Evolutionary conservation across 371 early-diverging fungal genomes (phyloP).

Genomic region (Entomophthora muscae): DNA sequence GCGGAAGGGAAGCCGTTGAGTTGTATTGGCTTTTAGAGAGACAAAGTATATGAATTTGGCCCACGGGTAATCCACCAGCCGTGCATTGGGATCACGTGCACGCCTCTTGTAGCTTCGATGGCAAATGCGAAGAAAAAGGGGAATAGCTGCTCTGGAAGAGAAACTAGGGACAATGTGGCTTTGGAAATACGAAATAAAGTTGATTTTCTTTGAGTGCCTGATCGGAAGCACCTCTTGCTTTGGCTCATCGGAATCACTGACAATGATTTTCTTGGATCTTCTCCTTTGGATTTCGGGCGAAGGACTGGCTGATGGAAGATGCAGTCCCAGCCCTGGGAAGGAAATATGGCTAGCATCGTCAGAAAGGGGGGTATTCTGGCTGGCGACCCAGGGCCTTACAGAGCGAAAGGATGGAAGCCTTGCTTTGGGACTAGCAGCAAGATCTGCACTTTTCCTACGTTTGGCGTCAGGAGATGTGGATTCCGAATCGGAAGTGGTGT

Average conservation of each 20-base stretch:
- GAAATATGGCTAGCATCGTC: not conserved
- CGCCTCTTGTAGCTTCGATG: not conserved
- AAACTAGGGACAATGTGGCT: not conserved
- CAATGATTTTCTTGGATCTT: not conserved
- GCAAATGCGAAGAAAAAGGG: not conserved
- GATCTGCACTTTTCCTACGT: not conserved
- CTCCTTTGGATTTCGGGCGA: not conserved
- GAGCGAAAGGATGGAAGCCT: too few species aligned
- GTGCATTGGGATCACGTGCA: not conserved
- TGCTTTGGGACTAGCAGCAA: not conserved
- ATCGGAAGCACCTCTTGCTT: not conserved
- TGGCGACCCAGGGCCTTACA: not conserved
- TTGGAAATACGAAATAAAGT: not conserved
- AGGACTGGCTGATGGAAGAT: not conserved
- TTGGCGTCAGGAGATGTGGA: not conserved
- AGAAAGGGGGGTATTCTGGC: not conserved
- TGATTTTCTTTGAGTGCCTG: not conserved
- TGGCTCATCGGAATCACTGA: not conserved
- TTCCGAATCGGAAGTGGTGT: not conserved
- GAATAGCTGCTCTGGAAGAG: not conserved
- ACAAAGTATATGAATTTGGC: not conserved
- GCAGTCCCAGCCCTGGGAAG: not conserved
- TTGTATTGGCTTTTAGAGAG: not conserved
- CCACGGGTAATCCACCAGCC: not conserved
- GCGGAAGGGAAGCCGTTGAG: not conserved